Percentiles rank a stretch among this genome's conserved stretches.
Conservation (phyloP, 1,139 yeast genomes). For the Geotrichum armillariae region DNA sequence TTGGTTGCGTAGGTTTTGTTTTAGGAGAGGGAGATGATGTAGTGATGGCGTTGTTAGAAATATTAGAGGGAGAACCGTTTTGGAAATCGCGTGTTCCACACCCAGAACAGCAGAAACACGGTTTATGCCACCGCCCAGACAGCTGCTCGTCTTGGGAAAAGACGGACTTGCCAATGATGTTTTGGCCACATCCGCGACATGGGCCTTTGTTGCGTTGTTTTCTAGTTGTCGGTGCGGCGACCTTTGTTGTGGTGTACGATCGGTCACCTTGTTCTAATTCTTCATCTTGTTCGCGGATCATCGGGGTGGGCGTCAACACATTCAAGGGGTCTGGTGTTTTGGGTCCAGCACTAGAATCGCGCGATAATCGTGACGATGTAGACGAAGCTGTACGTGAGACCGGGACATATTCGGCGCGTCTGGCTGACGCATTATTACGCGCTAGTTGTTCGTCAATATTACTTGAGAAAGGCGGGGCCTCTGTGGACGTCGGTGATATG, state of each 20-base stretch:
- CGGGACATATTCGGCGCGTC: neutral
- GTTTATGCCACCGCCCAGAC: constrained; percentile 93
- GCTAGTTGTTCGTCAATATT: neutral
- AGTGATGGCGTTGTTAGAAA: neutral
- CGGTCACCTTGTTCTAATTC: neutral
- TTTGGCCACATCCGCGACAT: constrained; percentile 50
- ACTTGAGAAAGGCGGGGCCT: neutral
- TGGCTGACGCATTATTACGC: no score
- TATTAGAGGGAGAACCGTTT: constrained; percentile 2
- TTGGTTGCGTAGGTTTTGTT: no score
- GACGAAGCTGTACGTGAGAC: neutral
- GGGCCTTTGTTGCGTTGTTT: constrained; percentile 21
- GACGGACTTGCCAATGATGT: constrained; percentile 56
- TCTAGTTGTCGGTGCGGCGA: constrained; percentile 1
- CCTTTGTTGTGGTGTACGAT: neutral
- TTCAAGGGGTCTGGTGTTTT: neutral
- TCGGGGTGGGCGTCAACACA: neutral
- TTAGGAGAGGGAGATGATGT: constrained; percentile 38
- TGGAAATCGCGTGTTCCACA: constrained; percentile 46
- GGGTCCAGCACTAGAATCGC: neutral
- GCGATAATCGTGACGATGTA: neutral
- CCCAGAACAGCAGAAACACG: constrained; percentile 73
- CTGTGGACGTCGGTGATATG: constrained; percentile 13
- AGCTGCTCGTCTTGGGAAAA: constrained; percentile 79
- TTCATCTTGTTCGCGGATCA: neutral